phyloP scores from a whole-genome alignment of 179 eudicot species.

The Carnegiea gigantea region DNA sequence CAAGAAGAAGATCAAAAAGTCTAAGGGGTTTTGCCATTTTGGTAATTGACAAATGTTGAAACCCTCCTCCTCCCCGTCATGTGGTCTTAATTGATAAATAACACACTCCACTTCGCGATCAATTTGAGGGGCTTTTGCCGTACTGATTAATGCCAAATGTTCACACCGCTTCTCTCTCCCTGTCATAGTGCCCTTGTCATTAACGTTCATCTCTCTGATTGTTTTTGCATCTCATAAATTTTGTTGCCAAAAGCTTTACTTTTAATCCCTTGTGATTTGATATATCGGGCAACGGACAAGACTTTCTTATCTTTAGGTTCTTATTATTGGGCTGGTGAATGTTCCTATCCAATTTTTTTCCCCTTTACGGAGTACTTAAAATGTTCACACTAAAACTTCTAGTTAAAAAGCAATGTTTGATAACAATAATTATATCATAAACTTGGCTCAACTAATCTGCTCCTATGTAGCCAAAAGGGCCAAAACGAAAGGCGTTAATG shows the following conservation, averaged over 20 bases:
- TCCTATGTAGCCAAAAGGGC: no score
- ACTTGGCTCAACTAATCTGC: no score
- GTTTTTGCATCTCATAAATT: background rate
- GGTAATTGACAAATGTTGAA: slow-evolving; percentile 10
- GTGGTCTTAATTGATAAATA: background rate
- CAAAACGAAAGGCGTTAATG: no score
- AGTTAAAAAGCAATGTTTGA: no score
- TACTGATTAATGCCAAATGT: background rate
- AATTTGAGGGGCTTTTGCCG: background rate
- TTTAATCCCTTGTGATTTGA: no score
- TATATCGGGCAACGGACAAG: no score
- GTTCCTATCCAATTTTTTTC: no score
- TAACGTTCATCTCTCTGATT: background rate
- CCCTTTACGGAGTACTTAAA: no score
- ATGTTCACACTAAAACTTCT: no score
- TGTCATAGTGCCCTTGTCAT: background rate
- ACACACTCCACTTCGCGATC: background rate
- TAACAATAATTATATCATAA: no score
- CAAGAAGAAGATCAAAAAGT: background rate
- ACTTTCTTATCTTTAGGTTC: no score
- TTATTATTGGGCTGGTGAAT: no score
- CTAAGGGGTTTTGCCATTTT: background rate
- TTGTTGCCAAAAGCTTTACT: background rate
- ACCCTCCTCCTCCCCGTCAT: background rate
- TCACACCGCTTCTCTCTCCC: background rate